Conservation (phyloP, 2,329 filamentous ascomycete genomes). For the Colletotrichum caudatum region DNA sequence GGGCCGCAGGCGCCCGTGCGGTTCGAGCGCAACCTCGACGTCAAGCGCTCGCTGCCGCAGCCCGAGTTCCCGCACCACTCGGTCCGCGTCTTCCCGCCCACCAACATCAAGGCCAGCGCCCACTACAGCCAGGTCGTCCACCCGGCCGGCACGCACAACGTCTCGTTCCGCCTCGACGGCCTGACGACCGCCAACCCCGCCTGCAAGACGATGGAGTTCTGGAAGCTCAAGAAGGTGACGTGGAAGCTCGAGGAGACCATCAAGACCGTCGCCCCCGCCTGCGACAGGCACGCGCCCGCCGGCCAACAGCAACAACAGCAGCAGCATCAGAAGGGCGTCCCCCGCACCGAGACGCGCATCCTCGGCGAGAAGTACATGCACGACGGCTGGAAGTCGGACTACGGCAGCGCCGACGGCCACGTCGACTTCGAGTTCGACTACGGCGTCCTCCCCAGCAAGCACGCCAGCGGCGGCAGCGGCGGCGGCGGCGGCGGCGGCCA, state of each 20-base stretch:
- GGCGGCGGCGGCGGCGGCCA: too few species aligned
- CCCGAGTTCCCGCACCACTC: slow-evolving; percentile 87
- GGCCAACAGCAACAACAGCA: slow-evolving; percentile 52
- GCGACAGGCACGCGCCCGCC: slow-evolving; percentile 75
- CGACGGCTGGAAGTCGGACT: slow-evolving; percentile 87
- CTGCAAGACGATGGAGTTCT: slow-evolving; percentile 79
- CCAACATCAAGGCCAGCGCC: slow-evolving; percentile 88
- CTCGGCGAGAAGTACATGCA: slow-evolving; percentile 87
- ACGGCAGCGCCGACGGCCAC: slow-evolving; percentile 64
- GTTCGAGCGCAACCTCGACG: slow-evolving; percentile 75
- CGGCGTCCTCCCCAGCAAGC: slow-evolving; percentile 56
- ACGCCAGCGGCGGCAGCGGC: slow-evolving; percentile 51
- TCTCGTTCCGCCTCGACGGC: slow-evolving; percentile 87
- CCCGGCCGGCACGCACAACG: slow-evolving; percentile 83
- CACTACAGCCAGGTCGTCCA: slow-evolving; percentile 86
- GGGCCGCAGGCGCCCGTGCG: slow-evolving; percentile 58
- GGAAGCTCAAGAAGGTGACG: slow-evolving; percentile 90
- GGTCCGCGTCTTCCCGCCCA: slow-evolving; percentile 94
- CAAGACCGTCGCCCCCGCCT: slow-evolving; percentile 83
- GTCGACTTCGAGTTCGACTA: slow-evolving; percentile 88
- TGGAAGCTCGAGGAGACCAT: slow-evolving; percentile 94
- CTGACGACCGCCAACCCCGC: slow-evolving; percentile 78
- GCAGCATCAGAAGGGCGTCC: slow-evolving; percentile 70
- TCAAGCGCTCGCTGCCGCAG: slow-evolving; percentile 81
- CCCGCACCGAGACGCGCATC: slow-evolving; percentile 80